Evolutionary conservation across 2,329 filamentous ascomycete species (phyloP), one percentile per base, ranked within the genome.

Genomic region (Colletotrichum brevisporum): DNA sequence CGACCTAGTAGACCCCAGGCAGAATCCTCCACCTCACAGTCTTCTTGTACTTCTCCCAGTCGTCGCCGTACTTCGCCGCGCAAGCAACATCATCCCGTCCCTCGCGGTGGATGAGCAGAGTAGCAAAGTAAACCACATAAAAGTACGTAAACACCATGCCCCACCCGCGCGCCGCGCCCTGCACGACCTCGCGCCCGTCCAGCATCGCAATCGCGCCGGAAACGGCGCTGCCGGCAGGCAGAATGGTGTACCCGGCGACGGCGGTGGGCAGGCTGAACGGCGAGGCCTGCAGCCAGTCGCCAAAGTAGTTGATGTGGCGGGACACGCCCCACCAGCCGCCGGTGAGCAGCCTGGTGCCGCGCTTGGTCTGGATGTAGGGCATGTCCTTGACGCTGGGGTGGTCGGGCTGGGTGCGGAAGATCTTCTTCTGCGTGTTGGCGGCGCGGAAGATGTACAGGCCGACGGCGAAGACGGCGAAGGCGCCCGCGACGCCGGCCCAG

Each of bases 71-170:
- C 84, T 96, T 96, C 74, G 85, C 86, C 67, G 86, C 84, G 79
- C 94, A 97, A 82, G 95, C 95, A 78, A 92, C 91, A 74, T 95
- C 93, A 73, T 96, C 94, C 61, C 93, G 86, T 67, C 88, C 83
- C 78, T 95, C 92, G 26, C 94, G 90, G 77, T 96, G 93, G 53
- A 96, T 83, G n/a, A 96, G 84, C 71, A 97, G 79, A 8, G 95
- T 81, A 1, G 89, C 93, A 80, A 96, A 96, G 82, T 96, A 97
- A 8, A 94, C 72, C 73, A 95, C 85, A 80, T 94, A 96, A 78
- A 95, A 95, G 81, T 96, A 96, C 0, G 93, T 95, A 73, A 95
- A 88, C 39, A 93, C 81, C 81, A 93, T 93, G 50, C 91, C 93
- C 86, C 91, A 94, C 13, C 92, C 93, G 72, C 86, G 88, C 31